Base-by-base conservation (phyloP, 176 grass and related monocot genomes). In the Cenchrus fungigraminus region DNA sequence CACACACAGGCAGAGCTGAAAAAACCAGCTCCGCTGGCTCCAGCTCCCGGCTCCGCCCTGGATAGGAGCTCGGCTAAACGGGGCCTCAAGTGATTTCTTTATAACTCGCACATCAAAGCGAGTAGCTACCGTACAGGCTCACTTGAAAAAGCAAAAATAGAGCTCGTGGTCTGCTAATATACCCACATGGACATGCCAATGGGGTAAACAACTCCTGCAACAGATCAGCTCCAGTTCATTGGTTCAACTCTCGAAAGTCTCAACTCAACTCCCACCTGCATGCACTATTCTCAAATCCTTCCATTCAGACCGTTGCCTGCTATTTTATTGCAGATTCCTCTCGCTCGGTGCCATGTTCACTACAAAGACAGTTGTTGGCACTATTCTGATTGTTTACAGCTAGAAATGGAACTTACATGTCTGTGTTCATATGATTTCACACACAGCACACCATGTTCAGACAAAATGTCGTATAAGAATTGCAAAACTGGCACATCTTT, bases 131-230 rank as follows among this genome's bases (percentile, higher is more conserved):
- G 65, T 42, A 29, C 54, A 80, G 65, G 34, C 6, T 55, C 74
- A 85, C 42, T 78, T 20, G 19, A 4, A 11, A 60, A 60, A 87
- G 50, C 8, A 12, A 60, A 68, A 82, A 32, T 16, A 76, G 63
- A 11, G 71, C 45, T 63, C 66, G 47, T 86, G 75, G 74, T 17
- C 66, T 58, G 59, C 73, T 42, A 55, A 83, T 32, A 32, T 32
- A 32, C 66, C 37, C 72, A 86, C 83, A 82, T 78, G 88, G 65
- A 86, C 83, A 82, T 78, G 88, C 37, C 57, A 51, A 28, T 50
- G 22, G 20, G 25, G 31, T 86, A 86, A 90, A 86, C 50, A 67
- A 77, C 25, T 85, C 64, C 37, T 19, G 6, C 52, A 40, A 50
- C 79, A 78, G 73, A 49, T 66, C 65, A 50, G 71, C 15, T 55